Evolutionary conservation across 495 filamentous ascomycete genomes (phyloP).

Genomic region (Chaetomium tenue): DNA sequence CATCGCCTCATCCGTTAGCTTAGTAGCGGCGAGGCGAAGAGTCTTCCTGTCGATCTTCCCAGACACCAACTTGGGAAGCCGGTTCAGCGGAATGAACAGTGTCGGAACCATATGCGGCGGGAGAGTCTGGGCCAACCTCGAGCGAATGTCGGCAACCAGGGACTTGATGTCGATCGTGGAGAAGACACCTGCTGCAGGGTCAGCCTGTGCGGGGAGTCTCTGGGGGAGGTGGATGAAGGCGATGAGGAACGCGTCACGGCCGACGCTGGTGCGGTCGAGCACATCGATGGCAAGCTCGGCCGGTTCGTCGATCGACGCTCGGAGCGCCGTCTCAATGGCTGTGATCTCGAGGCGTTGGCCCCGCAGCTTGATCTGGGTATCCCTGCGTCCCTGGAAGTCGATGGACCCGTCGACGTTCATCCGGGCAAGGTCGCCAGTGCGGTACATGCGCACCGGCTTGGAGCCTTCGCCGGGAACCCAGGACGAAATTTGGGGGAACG

Average conservation of each 20-base stretch:
- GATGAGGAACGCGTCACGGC: constrained; percentile 9
- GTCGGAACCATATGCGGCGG: constrained; percentile 13
- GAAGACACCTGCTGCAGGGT: constrained; percentile 6
- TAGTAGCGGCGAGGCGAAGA: constrained; percentile 4
- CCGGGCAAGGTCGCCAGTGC: constrained; percentile 57
- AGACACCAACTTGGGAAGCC: constrained; percentile 7
- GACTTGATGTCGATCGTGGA: neutral
- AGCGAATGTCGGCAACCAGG: constrained; percentile 1
- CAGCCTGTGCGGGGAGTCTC: neutral
- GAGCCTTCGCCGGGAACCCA: constrained; percentile 4
- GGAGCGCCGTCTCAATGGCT: constrained; percentile 55
- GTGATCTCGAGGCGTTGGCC: constrained; percentile 37
- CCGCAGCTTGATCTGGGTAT: constrained; percentile 35
- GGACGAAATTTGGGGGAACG: neutral
- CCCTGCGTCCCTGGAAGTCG: constrained; percentile 42
- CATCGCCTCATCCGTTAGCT: constrained; percentile 35
- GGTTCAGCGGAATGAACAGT: constrained; percentile 5
- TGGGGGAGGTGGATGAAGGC: constrained; percentile 16
- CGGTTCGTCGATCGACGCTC: neutral
- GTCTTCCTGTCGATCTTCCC: constrained; percentile 18
- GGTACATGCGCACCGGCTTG: constrained; percentile 43
- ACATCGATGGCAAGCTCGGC: constrained; percentile 10
- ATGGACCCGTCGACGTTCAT: constrained; percentile 52
- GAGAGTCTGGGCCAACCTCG: constrained; percentile 1
- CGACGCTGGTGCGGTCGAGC: neutral